phyloP scores from a whole-genome alignment of 2,329 filamentous ascomycete genomes.

The Neofusicoccum laricinum region DNA sequence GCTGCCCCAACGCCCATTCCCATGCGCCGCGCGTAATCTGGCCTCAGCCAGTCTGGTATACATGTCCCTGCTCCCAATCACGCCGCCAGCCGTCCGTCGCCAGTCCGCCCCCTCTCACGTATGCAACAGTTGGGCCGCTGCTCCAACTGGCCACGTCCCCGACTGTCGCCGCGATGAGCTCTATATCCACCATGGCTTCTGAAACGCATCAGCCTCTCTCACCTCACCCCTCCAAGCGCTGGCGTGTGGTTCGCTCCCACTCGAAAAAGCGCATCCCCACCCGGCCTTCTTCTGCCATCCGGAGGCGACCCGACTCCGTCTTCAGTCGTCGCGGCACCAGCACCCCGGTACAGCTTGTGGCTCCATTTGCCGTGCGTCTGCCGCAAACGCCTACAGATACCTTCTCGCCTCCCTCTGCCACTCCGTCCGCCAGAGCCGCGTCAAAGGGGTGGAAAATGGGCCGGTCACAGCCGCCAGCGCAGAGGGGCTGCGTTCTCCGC shows the following conservation, averaged over 20 bases:
- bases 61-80: neutral
- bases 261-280: neutral
- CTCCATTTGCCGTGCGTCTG: neutral
- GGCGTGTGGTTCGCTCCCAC: neutral
- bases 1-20: neutral
- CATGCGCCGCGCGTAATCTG: neutral
- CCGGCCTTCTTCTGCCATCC: neutral
- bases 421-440: neutral
- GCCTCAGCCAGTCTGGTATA: conserved; percentile 8
- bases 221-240: neutral
- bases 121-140: neutral
- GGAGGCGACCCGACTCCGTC: conserved; percentile 25
- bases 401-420: neutral
- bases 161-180: neutral
- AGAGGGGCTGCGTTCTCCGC: conserved; percentile 31
- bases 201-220: neutral
- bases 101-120: neutral
- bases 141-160: neutral
- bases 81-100: neutral
- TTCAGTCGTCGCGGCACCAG: conserved; percentile 34
- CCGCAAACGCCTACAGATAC: neutral
- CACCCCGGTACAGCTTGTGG: conserved; percentile 19
- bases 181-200: neutral
- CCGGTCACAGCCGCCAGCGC: neutral
- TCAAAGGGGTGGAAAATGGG: conserved; percentile 16